These are phyloP conservation scores for Viola odorata DNA, from an alignment of 345 rosid genomes.

Conservation along the genomic window DNA sequence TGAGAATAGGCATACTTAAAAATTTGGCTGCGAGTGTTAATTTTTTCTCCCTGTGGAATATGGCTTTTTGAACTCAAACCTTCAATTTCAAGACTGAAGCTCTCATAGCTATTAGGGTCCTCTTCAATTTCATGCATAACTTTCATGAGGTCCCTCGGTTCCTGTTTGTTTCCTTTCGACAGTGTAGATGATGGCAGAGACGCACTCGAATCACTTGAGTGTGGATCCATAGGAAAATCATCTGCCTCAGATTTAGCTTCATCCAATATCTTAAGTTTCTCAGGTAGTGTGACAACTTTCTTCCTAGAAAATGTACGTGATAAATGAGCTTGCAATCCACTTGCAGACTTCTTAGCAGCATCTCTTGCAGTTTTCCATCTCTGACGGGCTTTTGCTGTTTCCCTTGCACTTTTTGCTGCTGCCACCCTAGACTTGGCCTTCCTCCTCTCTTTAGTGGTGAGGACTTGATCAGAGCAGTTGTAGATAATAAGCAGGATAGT, in stretches of 20 bases:
- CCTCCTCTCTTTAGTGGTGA: slow-evolving; percentile 66
- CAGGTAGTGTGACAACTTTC: slow-evolving; percentile 22
- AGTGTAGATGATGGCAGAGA: slow-evolving; percentile 20
- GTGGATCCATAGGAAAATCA: slow-evolving; percentile 30
- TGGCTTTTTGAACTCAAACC: slow-evolving; percentile 34
- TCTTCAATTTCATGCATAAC: slow-evolving; percentile 43
- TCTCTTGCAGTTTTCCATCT: slow-evolving; percentile 74
- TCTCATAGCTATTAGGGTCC: slow-evolving; percentile 28
- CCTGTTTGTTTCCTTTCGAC: slow-evolving; percentile 32
- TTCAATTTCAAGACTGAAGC: slow-evolving; percentile 19
- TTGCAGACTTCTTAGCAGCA: slow-evolving; percentile 62
- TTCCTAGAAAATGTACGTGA: slow-evolving; percentile 60
- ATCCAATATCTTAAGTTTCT: slow-evolving; percentile 39
- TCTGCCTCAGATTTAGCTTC: slow-evolving; percentile 31
- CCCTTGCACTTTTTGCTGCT: slow-evolving; percentile 64
- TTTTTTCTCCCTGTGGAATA: slow-evolving; percentile 30
- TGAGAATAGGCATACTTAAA: slow-evolving; percentile 71
- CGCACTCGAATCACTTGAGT: slow-evolving; percentile 25
- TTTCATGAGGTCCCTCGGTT: slow-evolving; percentile 26
- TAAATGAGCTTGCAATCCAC: slow-evolving; percentile 56
- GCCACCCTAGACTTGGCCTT: slow-evolving; percentile 79
- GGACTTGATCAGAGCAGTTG: slow-evolving; percentile 86
- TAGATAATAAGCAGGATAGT: slow-evolving; percentile 76
- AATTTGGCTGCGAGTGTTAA: slow-evolving; percentile 60
- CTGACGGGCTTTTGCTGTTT: slow-evolving; percentile 66